These are phyloP conservation scores for Penicillium concentricum DNA, from an alignment of 2,329 filamentous ascomycete species.

Conservation along the genomic window DNA sequence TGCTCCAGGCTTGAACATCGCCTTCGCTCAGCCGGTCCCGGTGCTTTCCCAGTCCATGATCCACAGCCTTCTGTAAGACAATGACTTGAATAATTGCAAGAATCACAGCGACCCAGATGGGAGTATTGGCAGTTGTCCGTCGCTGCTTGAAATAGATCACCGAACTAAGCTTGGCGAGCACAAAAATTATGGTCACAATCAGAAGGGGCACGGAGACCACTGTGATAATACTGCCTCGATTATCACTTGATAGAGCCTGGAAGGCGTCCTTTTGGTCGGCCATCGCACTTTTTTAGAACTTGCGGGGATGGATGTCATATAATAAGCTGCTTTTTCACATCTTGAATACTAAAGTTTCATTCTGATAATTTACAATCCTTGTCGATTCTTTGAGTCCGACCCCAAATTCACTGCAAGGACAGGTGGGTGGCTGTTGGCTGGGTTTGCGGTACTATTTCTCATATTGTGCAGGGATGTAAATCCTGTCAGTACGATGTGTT, in stretches of 20 bases:
- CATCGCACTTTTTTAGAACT: conserved; percentile 2
- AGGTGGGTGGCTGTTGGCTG: too few species aligned
- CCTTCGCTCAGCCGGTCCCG: background rate
- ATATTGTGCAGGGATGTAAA: background rate
- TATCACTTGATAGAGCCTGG: conserved; percentile 5
- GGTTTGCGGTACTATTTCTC: background rate
- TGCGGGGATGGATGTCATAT: background rate
- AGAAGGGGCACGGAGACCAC: conserved; percentile 9
- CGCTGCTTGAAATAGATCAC: conserved; percentile 15
- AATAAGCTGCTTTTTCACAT: background rate
- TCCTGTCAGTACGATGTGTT: background rate
- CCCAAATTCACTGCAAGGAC: background rate
- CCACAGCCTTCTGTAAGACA: conserved; percentile 12
- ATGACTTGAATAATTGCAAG: conserved; percentile 14
- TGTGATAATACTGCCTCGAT: conserved; percentile 9
- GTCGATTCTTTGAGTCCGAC: background rate
- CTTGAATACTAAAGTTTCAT: background rate
- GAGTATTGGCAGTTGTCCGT: conserved; percentile 12
- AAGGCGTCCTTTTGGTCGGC: conserved; percentile 7
- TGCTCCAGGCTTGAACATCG: conserved; percentile 8
- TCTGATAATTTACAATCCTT: background rate
- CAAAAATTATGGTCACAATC: conserved; percentile 14
- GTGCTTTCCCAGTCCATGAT: conserved; percentile 17
- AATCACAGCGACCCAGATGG: conserved; percentile 14
- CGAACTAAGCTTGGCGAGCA: conserved; percentile 14